Conservation (phyloP, 441 rosid species). For the Erodium moschatum region DNA sequence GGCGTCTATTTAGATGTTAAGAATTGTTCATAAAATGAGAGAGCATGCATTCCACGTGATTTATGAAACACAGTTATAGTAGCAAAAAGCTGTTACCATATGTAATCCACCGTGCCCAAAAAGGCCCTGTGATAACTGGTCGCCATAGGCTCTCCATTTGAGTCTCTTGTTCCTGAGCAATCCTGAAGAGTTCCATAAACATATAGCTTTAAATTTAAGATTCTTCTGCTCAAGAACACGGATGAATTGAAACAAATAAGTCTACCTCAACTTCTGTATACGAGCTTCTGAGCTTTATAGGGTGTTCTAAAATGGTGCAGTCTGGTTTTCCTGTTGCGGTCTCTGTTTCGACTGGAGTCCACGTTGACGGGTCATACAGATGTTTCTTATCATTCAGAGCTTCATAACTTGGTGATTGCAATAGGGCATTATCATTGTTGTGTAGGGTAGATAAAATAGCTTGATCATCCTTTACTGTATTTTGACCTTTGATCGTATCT, state of each 20-base stretch:
- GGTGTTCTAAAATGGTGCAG: slow-evolving; percentile 46
- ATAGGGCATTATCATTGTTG: slow-evolving; percentile 16
- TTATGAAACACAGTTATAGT: too few relatives aligned
- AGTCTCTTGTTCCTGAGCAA: slow-evolving; percentile 55
- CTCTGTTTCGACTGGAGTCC: slow-evolving; percentile 79
- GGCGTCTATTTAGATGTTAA: slow-evolving; percentile 19
- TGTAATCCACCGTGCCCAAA: slow-evolving; percentile 90
- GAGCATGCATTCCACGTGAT: too few relatives aligned
- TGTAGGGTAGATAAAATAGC: too few relatives aligned
- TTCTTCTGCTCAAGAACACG: background rate
- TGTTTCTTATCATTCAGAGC: slow-evolving; percentile 25
- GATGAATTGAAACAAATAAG: background rate
- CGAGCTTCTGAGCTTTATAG: slow-evolving; percentile 61
- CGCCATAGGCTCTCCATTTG: slow-evolving; percentile 66
- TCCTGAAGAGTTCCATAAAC: slow-evolving; percentile 35
- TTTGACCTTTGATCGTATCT: slow-evolving; percentile 27
- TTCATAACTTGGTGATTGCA: slow-evolving; percentile 21
- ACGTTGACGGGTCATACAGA: slow-evolving; percentile 51
- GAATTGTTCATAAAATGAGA: too few relatives aligned
- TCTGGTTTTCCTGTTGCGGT: slow-evolving; percentile 68
- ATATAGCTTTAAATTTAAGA: background rate
- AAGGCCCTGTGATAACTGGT: slow-evolving; percentile 84
- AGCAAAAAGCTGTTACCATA: slow-evolving; percentile 34
- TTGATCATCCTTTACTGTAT: background rate
- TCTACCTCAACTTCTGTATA: slow-evolving; percentile 77